Evolutionary conservation across 2,329 filamentous ascomycete genomes (phyloP).

Genomic region (Penicillium sp.): DNA sequence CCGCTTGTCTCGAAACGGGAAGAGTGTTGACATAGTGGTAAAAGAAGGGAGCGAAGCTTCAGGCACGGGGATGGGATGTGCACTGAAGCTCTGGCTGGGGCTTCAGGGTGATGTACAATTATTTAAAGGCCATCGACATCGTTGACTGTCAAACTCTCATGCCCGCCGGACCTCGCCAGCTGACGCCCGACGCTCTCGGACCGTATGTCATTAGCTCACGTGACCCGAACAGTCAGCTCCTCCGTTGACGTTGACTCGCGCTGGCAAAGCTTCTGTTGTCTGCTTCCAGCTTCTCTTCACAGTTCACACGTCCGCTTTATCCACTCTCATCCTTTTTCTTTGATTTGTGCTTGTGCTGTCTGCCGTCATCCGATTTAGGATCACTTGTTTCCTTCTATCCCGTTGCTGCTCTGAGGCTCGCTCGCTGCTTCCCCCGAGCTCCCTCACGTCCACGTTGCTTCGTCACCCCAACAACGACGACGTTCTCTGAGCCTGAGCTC

Average conservation of each 20-base stretch:
- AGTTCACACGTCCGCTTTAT: slow-evolving; percentile 21
- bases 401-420: slow-evolving; percentile 22
- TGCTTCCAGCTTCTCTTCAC: slow-evolving; percentile 28
- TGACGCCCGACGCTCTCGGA: slow-evolving; percentile 9
- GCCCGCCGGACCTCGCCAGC: slow-evolving; percentile 3
- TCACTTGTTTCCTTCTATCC: slow-evolving; percentile 2
- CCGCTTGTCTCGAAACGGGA: slow-evolving; percentile 29
- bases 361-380: slow-evolving; percentile 10
- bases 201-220: slow-evolving; percentile 18
- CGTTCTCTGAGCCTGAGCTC: slow-evolving; percentile 19
- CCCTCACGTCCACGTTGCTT: slow-evolving; percentile 35
- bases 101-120: not conserved
- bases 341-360: slow-evolving; percentile 14
- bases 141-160: not conserved
- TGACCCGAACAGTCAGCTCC: slow-evolving; percentile 29
- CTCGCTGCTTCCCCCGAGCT: slow-evolving; percentile 28
- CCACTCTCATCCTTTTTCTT: slow-evolving; percentile 23
- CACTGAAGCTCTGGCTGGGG: not conserved
- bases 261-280: slow-evolving; percentile 30
- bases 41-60: not conserved
- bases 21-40: slow-evolving; percentile 34
- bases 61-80: too few relatives aligned
- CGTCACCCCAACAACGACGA: slow-evolving; percentile 30
- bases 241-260: slow-evolving; percentile 32
- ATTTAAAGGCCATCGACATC: slow-evolving; percentile 1